Base-by-base conservation (phyloP, 768 basidiomycete genomes). In the Dendrothele bispora region DNA sequence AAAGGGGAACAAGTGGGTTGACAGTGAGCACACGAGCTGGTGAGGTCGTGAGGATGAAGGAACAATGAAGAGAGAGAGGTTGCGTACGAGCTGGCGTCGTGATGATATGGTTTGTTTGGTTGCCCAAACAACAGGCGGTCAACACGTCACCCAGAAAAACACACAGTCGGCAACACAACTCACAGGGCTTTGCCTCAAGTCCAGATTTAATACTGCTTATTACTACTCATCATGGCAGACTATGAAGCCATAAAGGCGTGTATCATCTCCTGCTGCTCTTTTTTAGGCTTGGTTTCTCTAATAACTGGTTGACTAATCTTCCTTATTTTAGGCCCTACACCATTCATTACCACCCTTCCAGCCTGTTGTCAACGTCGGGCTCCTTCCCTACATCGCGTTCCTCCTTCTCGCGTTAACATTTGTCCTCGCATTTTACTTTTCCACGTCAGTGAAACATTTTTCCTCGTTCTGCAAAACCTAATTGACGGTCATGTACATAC, bases 401-500 rank as follows among this genome's bases (percentile, higher is more conserved):
- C 46, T 86, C 52, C 79, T 89, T 52, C 78, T 95, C 36, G 60
- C 79, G 1, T 69, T 80, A 15, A 92, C 92, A 1, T 95, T 97
- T 61, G 79, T 61, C n/a, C 81, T 95, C 34, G 79, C 87, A 0
- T 95, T 95, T 74, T 92, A 94, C 72, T 91, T 91, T 67, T 86
- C 93, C 51, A 95, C 83, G 84, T 89, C 61, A 51, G 83, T 76
- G 15, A 24, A 43, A 25, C 40, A 45, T 36, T n/a, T 30, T 11
- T 43, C 43, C 48, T 48, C 43, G 40, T 43, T 39, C 41, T 41
- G 24, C 20, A 45, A 27, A 46, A 20, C 40, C 48, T n/a, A n/a
- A n/a, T n/a, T n/a, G n/a, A n/a, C n/a, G n/a, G n/a, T n/a, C n/a
- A n/a, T n/a, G n/a, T n/a, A n/a, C n/a, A n/a, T n/a, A n/a, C n/a